A percentile compares a stretch with the other conserved stretches of the same genome.
phyloP scores from a whole-genome alignment of 2,329 filamentous ascomycete species.

The Colletotrichum noveboracense region DNA sequence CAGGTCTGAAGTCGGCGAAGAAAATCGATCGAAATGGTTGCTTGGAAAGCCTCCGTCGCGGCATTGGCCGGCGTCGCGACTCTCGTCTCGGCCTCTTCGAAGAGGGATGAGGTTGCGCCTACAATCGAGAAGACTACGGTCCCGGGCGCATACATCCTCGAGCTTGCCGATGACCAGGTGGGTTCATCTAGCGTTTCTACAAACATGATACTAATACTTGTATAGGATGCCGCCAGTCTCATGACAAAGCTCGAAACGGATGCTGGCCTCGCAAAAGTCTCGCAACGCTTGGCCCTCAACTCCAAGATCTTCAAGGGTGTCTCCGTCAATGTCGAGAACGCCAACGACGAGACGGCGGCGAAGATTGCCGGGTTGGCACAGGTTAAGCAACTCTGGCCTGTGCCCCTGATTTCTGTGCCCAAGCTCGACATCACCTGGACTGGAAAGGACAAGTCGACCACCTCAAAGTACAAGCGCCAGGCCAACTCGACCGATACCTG shows the following conservation, averaged over 20 bases:
- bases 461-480: conserved; percentile 3
- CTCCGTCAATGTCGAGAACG: conserved; percentile 55
- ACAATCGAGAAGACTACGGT: conserved; percentile 30
- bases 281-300: conserved; percentile 24
- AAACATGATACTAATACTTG: background rate
- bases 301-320: conserved; percentile 46
- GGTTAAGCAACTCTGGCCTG: conserved; percentile 56
- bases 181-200: conserved; percentile 4
- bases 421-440: conserved; percentile 44
- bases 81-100: background rate
- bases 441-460: conserved; percentile 26
- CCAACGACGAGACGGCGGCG: conserved; percentile 43
- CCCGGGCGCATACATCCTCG: conserved; percentile 58
- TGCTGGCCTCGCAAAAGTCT: conserved; percentile 9
- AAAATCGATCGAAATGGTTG: background rate
- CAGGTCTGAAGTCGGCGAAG: background rate
- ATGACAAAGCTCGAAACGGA: conserved; percentile 7
- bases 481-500: conserved; percentile 39
- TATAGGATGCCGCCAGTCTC: conserved; percentile 15
- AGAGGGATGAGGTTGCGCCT: background rate
- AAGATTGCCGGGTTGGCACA: conserved; percentile 45
- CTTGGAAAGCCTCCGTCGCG: background rate
- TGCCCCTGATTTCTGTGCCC: conserved; percentile 48
- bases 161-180: conserved; percentile 55
- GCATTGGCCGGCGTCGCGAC: background rate